Evolutionary conservation across 1,139 yeast genomes (phyloP), one percentile per base, ranked within the genome.

Genomic region (Suhomyces chickasaworum): DNA sequence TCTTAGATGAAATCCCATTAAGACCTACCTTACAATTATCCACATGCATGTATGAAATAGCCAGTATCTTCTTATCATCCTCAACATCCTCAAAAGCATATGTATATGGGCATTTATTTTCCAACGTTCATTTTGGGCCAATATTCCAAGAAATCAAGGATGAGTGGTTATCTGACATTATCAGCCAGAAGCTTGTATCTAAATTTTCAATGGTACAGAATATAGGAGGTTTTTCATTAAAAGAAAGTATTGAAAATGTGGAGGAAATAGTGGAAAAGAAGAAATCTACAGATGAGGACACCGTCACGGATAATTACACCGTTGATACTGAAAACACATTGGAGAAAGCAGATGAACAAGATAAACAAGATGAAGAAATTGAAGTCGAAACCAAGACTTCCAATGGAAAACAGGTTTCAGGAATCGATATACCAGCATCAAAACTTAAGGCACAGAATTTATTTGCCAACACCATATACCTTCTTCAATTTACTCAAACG

Each of bases 21-120:
- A 50, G 68, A 36, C 71, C 73, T 5, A 58, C 66, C 2, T 53
- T 66, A 27, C 54, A 54, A 39, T 44, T 71, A 7, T 49, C 61
- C 3, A 50, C 64, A 3, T 48, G 55, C 20, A 45, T 69, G 45
- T 68, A 58, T 50, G 47, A 59, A 15, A 48, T 68, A 10, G 50
- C 69, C 1, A 49, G 58, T 5, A 44, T 39, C 13, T 54, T 64
- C 37, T 45, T 60, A 4, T 30, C 53, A 1, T 46, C 55, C 5
- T 38, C 46, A 2, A 2, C 8, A 6, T 29, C 29, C 3, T 41
- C 47, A 7, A 20, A 41, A 3, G 22, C 42, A 16, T 58, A 54
- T 34, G 53, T 56, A 7, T 50, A 54, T 37, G 63, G 68, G 2
- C 56, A 55, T 32, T 53, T 68, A 4, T 69, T 66, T 45, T 50